Conservation (phyloP, 106 monocot species). For the Allium cepa region DNA sequence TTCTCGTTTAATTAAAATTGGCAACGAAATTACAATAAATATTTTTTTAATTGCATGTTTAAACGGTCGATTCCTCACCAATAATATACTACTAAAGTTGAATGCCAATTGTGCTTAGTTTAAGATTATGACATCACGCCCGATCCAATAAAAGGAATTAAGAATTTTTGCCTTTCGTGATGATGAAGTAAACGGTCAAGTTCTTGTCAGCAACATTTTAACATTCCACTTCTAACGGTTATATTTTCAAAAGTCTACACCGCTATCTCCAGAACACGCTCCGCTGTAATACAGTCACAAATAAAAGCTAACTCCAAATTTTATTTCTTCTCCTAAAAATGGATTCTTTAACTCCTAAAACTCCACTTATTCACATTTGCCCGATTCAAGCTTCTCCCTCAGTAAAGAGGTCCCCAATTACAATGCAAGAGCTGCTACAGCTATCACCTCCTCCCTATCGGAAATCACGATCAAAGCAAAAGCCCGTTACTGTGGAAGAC, state of each 20-base stretch:
- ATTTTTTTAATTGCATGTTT: too few relatives aligned
- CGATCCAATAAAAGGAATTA: too few relatives aligned
- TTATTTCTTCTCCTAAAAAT: not conserved
- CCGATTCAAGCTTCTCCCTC: not conserved
- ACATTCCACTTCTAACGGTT: conserved; percentile 2
- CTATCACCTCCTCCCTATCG: conserved; percentile 1
- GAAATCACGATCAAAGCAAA: not conserved
- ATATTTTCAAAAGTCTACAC: conserved; percentile 2
- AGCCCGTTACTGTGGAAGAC: not conserved
- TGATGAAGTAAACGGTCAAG: too few relatives aligned
- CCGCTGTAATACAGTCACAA: too few relatives aligned
- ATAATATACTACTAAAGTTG: too few relatives aligned
- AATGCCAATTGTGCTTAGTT: too few relatives aligned
- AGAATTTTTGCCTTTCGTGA: too few relatives aligned
- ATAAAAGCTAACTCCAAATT: not conserved
- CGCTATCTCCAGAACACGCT: not conserved
- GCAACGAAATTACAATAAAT: too few relatives aligned
- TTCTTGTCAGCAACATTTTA: not conserved
- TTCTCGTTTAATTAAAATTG: too few relatives aligned
- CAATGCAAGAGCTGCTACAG: not conserved
- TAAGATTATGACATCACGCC: too few relatives aligned
- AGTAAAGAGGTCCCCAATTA: not conserved
- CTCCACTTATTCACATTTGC: not conserved
- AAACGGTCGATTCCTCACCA: too few relatives aligned
- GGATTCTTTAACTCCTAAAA: conserved; percentile 1